These are phyloP conservation scores for Sphaceloma murrayae DNA, from an alignment of 2,329 filamentous ascomycete species.

Conservation along the genomic window DNA sequence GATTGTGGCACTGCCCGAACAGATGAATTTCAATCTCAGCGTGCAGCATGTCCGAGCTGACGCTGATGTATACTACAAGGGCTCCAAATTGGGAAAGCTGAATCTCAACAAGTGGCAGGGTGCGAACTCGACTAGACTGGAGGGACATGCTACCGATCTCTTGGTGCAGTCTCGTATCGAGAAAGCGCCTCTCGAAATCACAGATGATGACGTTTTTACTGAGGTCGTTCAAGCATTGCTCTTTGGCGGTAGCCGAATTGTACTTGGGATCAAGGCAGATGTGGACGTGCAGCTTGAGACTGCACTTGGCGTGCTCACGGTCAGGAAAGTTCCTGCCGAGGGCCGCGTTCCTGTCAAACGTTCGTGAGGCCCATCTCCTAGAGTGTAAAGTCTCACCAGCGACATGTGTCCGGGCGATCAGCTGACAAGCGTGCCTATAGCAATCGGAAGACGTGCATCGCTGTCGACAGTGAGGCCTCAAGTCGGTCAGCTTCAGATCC, in stretches of 20 bases:
- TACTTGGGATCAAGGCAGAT: slow-evolving; percentile 63
- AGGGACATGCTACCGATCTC: slow-evolving; percentile 46
- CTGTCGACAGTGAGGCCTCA: slow-evolving; percentile 49
- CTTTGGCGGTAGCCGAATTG: slow-evolving; percentile 61
- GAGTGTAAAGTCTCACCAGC: slow-evolving; percentile 16
- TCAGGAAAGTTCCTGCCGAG: slow-evolving; percentile 74
- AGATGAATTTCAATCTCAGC: slow-evolving; percentile 77
- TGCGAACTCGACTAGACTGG: slow-evolving; percentile 66
- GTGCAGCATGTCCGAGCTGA: slow-evolving; percentile 67
- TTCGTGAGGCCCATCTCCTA: slow-evolving; percentile 48
- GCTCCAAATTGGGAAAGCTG: slow-evolving; percentile 68
- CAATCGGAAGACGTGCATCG: slow-evolving; percentile 35
- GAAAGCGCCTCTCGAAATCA: slow-evolving; percentile 73
- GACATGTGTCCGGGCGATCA: slow-evolving; percentile 16
- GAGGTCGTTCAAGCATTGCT: slow-evolving; percentile 72
- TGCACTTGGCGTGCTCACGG: slow-evolving; percentile 65
- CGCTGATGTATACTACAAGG: slow-evolving; percentile 71
- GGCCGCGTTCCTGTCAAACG: slow-evolving; percentile 86
- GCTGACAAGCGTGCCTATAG: slow-evolving; percentile 26
- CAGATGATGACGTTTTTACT: slow-evolving; percentile 67
- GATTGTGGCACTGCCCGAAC: slow-evolving; percentile 65
- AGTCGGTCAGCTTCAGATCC: slow-evolving; percentile 60
- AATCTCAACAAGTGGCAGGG: slow-evolving; percentile 73
- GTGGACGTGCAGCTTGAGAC: slow-evolving; percentile 79
- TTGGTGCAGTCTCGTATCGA: slow-evolving; percentile 67